phyloP scores from a whole-genome alignment of 805 yeast genomes.

The Wickerhamomyces tratensis region DNA sequence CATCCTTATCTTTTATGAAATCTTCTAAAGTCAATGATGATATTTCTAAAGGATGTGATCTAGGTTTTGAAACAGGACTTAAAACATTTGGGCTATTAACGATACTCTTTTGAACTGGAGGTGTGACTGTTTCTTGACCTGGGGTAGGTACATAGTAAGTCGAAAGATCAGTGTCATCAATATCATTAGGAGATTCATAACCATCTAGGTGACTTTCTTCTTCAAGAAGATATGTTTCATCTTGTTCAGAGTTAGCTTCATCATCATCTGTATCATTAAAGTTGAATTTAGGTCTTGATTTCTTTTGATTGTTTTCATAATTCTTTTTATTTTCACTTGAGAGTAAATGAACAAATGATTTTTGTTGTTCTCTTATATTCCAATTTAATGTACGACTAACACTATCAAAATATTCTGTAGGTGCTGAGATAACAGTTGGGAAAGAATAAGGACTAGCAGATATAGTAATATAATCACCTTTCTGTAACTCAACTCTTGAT shows the following conservation, averaged over 20 bases:
- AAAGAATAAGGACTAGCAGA: constrained; percentile 86
- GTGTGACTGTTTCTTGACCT: constrained; percentile 18
- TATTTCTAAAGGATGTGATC: not conserved
- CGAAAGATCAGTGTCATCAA: constrained; percentile 17
- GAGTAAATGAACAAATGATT: constrained; percentile 58
- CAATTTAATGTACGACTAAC: constrained; percentile 84
- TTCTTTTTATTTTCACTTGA: constrained; percentile 46
- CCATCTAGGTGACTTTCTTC: constrained; percentile 9
- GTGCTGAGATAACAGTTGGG: constrained; percentile 77
- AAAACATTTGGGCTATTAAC: constrained; percentile 10
- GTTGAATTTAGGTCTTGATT: constrained; percentile 14
- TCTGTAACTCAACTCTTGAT: constrained; percentile 65
- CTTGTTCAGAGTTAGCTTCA: constrained; percentile 13
- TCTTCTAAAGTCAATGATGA: constrained; percentile 1
- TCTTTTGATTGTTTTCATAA: constrained; percentile 22
- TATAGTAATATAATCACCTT: constrained; percentile 80
- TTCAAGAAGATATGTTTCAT: constrained; percentile 9
- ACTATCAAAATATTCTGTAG: constrained; percentile 73
- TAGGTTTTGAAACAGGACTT: constrained; percentile 4
- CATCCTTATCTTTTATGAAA: not conserved
- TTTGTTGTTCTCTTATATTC: constrained; percentile 87
- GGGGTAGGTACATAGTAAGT: constrained; percentile 16
- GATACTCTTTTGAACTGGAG: constrained; percentile 6
- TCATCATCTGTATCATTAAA: constrained; percentile 7
- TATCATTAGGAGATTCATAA: constrained; percentile 17